Base-by-base conservation (phyloP, 2,329 filamentous ascomycete genomes). In the Colletotrichum sp. region DNA sequence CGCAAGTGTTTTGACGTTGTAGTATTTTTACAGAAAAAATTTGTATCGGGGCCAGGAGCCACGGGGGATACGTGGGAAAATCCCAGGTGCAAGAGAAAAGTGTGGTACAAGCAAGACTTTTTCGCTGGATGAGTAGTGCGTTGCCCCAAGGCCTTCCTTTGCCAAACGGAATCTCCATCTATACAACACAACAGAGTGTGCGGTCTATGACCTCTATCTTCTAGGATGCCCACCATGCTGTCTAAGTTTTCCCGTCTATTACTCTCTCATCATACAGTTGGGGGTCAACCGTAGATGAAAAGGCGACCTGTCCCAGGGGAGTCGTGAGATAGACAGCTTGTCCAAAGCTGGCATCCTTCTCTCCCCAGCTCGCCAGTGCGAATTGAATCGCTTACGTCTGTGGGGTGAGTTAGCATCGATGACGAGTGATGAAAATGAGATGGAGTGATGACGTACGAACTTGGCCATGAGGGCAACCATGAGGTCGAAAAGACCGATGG, bases 391-490 rank as follows among this genome's bases (percentile, higher is more conserved):
- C 69, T 78, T 78, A 78, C 68, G 77, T 78, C 77, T 78, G 67
- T 63, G 6, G 28, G 1, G 2, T 3, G 18, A 18, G 55, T 77
- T 63, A 75, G 57, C 10, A 44, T 32, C 8, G 16, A 74, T 21
- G 3, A n/a, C 39, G 59, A 32, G 36, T 52, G 44, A 39, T 12
- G 26, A 21, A 30, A 15, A 8, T 49, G 13, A 24, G 7, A 16
- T 59, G 64, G 57, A 63, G 28, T 49, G 44, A 52, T 75, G 75
- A 92, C 91, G 83, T 91, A 95, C 93, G 90, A 94, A 95, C 92
- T 96, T 96, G 94, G 94, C 94, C 94, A 96, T 96, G 91, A 96
- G 95, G 90, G 94, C 94, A 95, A 96, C 92, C 94, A 96, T 96
- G 85, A 95, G 93, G 85, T 95, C 94, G 93, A 95, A 95, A 86